These are phyloP conservation scores for Breviolum minutum DNA, from an alignment of 73 alveolate species.

Conservation along the genomic window DNA sequence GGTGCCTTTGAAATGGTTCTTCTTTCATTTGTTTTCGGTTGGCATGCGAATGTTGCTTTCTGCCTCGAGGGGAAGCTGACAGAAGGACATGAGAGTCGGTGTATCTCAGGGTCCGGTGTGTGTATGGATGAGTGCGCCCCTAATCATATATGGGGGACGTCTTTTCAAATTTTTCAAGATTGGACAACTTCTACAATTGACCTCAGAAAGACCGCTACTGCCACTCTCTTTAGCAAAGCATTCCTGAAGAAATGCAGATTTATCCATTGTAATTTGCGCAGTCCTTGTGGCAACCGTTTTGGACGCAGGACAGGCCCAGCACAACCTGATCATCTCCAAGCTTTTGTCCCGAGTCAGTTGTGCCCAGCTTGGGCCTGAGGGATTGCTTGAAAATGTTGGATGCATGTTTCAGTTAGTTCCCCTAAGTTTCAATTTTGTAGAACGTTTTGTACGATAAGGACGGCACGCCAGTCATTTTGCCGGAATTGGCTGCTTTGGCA, in stretches of 20 bases:
- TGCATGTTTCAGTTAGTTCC: not conserved
- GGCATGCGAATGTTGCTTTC: too few relatives aligned
- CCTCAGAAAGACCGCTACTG: too few relatives aligned
- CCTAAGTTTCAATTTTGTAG: not conserved
- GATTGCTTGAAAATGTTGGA: not conserved
- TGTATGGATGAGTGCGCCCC: not conserved
- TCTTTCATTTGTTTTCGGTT: not conserved
- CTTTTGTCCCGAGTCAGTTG: slow-evolving; percentile 26
- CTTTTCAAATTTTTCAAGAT: not conserved
- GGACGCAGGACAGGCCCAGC: too few relatives aligned
- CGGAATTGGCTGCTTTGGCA: slow-evolving; percentile 16
- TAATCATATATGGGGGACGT: not conserved
- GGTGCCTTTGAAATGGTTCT: not conserved
- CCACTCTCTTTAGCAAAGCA: too few relatives aligned
- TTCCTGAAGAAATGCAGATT: not conserved
- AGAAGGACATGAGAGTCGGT: not conserved
- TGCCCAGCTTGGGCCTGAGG: not conserved
- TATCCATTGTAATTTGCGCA: not conserved
- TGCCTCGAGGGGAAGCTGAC: too few relatives aligned
- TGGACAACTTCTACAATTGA: too few relatives aligned
- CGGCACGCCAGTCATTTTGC: not conserved
- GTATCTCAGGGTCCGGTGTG: not conserved
- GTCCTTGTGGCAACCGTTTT: too few relatives aligned
- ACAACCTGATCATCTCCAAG: too few relatives aligned
- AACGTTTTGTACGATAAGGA: not conserved